Conservation (phyloP, 371 early-diverging fungal species). For the Nematocida sp. region DNA sequence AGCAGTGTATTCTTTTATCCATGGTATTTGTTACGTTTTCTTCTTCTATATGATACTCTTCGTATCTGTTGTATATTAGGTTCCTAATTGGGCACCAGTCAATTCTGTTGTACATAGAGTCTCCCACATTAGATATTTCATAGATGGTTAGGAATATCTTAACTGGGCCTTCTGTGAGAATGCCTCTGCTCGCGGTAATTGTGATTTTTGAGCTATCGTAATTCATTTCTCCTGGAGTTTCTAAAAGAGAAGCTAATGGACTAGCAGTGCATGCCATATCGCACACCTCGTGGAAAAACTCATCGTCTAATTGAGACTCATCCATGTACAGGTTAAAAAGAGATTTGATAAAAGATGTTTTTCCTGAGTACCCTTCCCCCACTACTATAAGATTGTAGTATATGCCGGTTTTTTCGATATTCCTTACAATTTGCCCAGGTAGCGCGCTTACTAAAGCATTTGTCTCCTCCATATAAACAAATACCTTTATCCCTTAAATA, state of each 20-base stretch:
- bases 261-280: slow-evolving; percentile 48
- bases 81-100: slow-evolving; percentile 56
- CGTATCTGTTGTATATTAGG: slow-evolving; percentile 51
- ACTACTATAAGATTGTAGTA: slow-evolving; percentile 90
- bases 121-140: slow-evolving; percentile 63
- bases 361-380: slow-evolving; percentile 70
- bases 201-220: slow-evolving; percentile 8
- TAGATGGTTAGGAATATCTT: slow-evolving; percentile 57
- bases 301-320: background rate
- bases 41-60: slow-evolving; percentile 61
- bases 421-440: slow-evolving; percentile 27
- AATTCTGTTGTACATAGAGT: slow-evolving; percentile 43
- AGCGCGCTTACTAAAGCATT: slow-evolving; percentile 35
- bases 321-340: slow-evolving; percentile 72
- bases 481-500: slow-evolving; percentile 7
- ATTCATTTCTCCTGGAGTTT: background rate
- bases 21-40: slow-evolving; percentile 41
- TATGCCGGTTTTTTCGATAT: slow-evolving; percentile 72
- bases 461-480: slow-evolving; percentile 35
- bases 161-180: slow-evolving; percentile 48
- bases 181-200: slow-evolving; percentile 15
- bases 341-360: slow-evolving; percentile 71
- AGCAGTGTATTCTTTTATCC: slow-evolving; percentile 64
- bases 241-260: slow-evolving; percentile 38
- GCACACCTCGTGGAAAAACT: slow-evolving; percentile 43